Conservation (phyloP, 345 rosid species). For the Eucalyptus erythrocorys region DNA sequence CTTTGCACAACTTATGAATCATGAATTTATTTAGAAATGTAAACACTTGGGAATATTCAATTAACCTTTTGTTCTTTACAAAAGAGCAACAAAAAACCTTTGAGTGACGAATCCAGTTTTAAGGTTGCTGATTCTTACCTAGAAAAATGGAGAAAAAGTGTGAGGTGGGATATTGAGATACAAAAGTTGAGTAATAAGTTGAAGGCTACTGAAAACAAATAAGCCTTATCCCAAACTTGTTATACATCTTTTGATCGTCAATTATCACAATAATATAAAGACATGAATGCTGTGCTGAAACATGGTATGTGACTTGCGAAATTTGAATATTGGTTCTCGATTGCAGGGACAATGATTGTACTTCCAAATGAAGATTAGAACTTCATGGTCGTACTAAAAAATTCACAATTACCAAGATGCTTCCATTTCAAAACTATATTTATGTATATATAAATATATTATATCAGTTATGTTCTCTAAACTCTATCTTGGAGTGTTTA, state of each 20-base stretch:
- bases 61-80: not conserved
- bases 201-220: not conserved
- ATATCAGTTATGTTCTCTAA: not conserved
- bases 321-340: not conserved
- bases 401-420: not conserved
- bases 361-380: not conserved
- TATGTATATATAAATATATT: not conserved
- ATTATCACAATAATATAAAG: not conserved
- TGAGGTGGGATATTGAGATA: not conserved
- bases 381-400: not conserved
- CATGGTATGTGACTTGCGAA: not conserved
- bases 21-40: not conserved
- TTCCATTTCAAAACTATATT: not conserved
- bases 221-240: not conserved
- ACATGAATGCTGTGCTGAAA: not conserved
- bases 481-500: not conserved
- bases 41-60: not conserved
- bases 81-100: not conserved
- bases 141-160: not conserved
- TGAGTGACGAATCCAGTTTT: not conserved
- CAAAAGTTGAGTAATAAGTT: not conserved
- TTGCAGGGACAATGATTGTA: not conserved
- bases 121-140: not conserved
- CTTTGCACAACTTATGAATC: not conserved
- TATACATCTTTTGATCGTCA: not conserved